Base-by-base conservation (phyloP, 73 alveolate species). In the Urostyla sp. region DNA sequence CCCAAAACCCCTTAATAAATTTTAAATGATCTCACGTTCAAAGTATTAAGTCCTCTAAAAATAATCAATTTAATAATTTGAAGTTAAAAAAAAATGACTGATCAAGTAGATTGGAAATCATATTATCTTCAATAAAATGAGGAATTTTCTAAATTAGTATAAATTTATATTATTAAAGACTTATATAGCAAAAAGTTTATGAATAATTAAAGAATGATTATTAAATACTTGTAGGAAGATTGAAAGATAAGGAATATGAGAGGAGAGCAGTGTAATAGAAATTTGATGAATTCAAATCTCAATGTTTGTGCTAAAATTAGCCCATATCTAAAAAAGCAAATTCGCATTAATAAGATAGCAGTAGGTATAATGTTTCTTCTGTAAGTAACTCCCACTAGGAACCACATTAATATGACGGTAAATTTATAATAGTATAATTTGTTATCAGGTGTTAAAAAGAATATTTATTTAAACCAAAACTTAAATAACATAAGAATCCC, bases 201-300 rank as follows among this genome's bases (percentile, higher is more conserved):
- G 37, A 63, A 37, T 5, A 10, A 37, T n/a, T 40, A 1, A 2
- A 38, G 21, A 4, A 4, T 16, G 79, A 63, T 5, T 18, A 27
- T 3, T 10, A n/a, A 23, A 3, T 36, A 1, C 37, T 40, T 0
- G 23, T 21, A 13, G 79, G 79, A 1, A 63, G 79, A 23, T 8
- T 43, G 2, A 35, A 43, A 40, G 79, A 63, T 63, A 63, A 63
- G 26, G 79, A 63, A 5, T 21, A n/a, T 24, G 79, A 63, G 45
- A 10, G 37, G 8, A 4, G 13, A 2, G 1, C 20, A 40, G 3
- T 43, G 7, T 43, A 40, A 31, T 3, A 38, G 44, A 26, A 38
- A 43, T 21, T 63, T n/a, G 20, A 63, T 5, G 61, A 63, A 2
- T 36, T 38, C 40, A 13, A 38, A 23, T n/a, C 8, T 6, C n/a